phyloP scores from a whole-genome alignment of 1,284 basidiomycete species.

The Taiwanofungus camphoratus region DNA sequence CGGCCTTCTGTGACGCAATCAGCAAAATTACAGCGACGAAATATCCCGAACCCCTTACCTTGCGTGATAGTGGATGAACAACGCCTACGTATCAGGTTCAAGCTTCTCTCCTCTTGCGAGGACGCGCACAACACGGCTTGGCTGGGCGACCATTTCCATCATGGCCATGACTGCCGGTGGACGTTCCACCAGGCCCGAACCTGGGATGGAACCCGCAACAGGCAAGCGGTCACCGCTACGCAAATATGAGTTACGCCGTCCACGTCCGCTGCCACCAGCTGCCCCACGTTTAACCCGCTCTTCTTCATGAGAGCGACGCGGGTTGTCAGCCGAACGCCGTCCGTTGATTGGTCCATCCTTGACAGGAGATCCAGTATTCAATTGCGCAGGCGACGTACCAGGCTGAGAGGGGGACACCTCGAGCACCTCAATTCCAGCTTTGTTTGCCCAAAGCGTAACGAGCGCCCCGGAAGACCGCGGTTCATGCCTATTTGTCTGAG shows the following conservation, averaged over 20 bases:
- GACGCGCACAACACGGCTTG: constrained; percentile 66
- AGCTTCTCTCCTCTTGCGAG: constrained; percentile 77
- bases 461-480: constrained; percentile 56
- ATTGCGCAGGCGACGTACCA: background rate
- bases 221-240: constrained; percentile 12
- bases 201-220: constrained; percentile 15
- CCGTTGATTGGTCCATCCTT: constrained; percentile 16
- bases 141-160: constrained; percentile 69
- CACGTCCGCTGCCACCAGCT: constrained; percentile 9
- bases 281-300: constrained; percentile 28
- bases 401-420: constrained; percentile 39
- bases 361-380: constrained; percentile 1
- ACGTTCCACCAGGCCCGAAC: constrained; percentile 53
- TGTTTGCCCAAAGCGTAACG: constrained; percentile 60
- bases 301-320: constrained; percentile 29
- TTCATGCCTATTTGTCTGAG: constrained; percentile 56
- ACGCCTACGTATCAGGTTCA: constrained; percentile 35
- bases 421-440: constrained; percentile 51
- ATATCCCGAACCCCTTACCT: background rate
- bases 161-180: constrained; percentile 67
- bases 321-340: constrained; percentile 22
- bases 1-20: background rate
- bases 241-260: constrained; percentile 24
- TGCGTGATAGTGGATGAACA: background rate
- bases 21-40: background rate